Percentiles rank a stretch among this genome's conserved stretches.
phyloP scores from a whole-genome alignment of 2,329 filamentous ascomycete species.

The Paraphaeosphaeria sporulosa region DNA sequence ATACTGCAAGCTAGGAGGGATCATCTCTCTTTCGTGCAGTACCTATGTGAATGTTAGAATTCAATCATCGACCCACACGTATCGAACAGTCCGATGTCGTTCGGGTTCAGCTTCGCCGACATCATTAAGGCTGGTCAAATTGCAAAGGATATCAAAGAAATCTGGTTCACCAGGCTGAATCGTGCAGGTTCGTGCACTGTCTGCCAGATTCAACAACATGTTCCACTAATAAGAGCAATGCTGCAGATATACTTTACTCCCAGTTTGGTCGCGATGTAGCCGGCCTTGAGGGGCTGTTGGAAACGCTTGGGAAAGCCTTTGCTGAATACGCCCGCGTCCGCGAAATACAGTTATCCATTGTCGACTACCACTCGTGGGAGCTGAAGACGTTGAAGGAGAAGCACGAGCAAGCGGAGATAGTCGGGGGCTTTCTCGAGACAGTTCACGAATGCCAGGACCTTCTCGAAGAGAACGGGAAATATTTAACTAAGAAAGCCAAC shows the following conservation, averaged over 20 bases:
- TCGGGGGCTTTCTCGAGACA: constrained; percentile 8
- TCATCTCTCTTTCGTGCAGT: constrained; percentile 3
- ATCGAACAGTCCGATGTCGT: constrained; percentile 5
- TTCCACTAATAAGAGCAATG: not conserved
- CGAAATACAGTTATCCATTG: constrained; percentile 6
- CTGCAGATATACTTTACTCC: constrained; percentile 6
- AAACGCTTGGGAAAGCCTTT: constrained; percentile 1
- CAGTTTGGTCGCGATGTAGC: constrained; percentile 12
- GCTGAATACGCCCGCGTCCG: constrained; percentile 7
- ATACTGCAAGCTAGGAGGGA: constrained; percentile 5
- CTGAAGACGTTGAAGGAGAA: constrained; percentile 7
- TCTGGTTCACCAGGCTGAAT: constrained; percentile 10
- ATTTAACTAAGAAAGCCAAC: constrained; percentile 6
- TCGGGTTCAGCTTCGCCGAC: constrained; percentile 7
- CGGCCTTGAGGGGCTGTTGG: not conserved
- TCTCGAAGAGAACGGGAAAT: constrained; percentile 10
- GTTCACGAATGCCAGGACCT: constrained; percentile 6
- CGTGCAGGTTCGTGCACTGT: constrained; percentile 6
- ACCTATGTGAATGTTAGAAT: not conserved
- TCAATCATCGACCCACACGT: not conserved
- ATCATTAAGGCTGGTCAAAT: not conserved
- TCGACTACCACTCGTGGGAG: constrained; percentile 7
- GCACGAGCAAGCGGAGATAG: constrained; percentile 9
- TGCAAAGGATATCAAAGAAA: constrained; percentile 9
- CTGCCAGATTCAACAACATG: not conserved